phyloP scores from a whole-genome alignment of 768 basidiomycete species.

The Chlorophyllum brunneum region DNA sequence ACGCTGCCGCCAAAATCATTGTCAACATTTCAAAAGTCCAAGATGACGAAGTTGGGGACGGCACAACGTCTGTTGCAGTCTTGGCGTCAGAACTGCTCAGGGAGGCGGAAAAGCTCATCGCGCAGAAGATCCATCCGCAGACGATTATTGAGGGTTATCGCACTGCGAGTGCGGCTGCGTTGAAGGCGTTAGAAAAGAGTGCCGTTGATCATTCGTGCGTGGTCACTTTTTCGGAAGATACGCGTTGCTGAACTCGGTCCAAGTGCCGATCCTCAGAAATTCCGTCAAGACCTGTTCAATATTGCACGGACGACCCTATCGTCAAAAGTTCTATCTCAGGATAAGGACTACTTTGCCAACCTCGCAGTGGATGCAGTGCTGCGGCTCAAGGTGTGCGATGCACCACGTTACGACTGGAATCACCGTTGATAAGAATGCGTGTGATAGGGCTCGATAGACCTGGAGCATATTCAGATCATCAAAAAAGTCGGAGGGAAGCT shows the following conservation, averaged over 20 bases:
- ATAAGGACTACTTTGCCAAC: slow-evolving; percentile 97
- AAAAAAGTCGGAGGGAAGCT: slow-evolving; percentile 99
- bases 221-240: background rate
- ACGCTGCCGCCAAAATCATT: slow-evolving; percentile 97
- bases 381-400: slow-evolving; percentile 63
- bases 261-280: slow-evolving; percentile 68
- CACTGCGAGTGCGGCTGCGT: slow-evolving; percentile 81
- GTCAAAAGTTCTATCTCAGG: slow-evolving; percentile 93
- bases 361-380: slow-evolving; percentile 97
- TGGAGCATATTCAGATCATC: slow-evolving; percentile 99
- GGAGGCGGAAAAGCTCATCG: slow-evolving; percentile 94
- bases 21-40: slow-evolving; percentile 99
- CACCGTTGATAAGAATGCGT: background rate
- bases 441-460: slow-evolving; percentile 83
- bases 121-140: slow-evolving; percentile 93
- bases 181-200: slow-evolving; percentile 78
- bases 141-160: slow-evolving; percentile 97
- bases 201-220: slow-evolving; percentile 83
- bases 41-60: slow-evolving; percentile 98
- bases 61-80: slow-evolving; percentile 89
- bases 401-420: background rate
- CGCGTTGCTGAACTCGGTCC: background rate
- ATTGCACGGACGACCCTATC: slow-evolving; percentile 95
- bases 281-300: slow-evolving; percentile 90
- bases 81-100: slow-evolving; percentile 86